Percentiles rank a stretch among this genome's conserved stretches.
phyloP scores from a whole-genome alignment of 1,284 basidiomycete genomes.

The Acaromyces ingoldii region DNA sequence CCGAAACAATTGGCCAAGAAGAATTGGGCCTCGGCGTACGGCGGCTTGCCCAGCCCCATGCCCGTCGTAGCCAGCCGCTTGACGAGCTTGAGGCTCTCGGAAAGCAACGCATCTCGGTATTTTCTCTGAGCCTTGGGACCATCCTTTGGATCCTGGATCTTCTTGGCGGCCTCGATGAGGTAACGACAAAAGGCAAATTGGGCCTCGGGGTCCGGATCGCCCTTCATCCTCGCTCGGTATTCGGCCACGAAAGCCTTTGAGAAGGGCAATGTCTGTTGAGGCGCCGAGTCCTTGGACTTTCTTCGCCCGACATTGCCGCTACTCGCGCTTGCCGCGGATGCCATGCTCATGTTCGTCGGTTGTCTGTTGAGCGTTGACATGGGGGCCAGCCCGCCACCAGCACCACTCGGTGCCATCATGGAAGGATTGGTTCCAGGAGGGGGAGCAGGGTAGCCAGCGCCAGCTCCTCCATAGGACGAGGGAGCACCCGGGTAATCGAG shows the following conservation, averaged over 20 bases:
- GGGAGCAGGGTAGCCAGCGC: no score
- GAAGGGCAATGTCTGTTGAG: constrained; percentile 47
- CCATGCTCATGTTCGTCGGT: constrained; percentile 16
- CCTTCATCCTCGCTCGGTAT: constrained; percentile 93
- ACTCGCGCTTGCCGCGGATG: neutral
- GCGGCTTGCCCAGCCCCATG: constrained; percentile 54
- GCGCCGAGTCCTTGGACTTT: constrained; percentile 32
- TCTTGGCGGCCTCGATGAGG: constrained; percentile 96
- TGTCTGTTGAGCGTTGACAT: neutral
- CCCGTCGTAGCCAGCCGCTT: constrained; percentile 85
- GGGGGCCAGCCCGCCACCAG: no score
- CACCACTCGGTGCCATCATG: no score
- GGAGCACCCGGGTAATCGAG: constrained; percentile 10
- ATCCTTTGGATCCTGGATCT: constrained; percentile 54
- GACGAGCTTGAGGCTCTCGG: constrained; percentile 85
- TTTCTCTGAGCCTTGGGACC: constrained; percentile 56
- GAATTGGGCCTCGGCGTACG: constrained; percentile 96
- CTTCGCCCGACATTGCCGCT: constrained; percentile 13
- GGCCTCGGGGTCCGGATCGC: constrained; percentile 96
- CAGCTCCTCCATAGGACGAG: neutral
- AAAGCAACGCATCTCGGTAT: constrained; percentile 81
- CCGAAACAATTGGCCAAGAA: constrained; percentile 97
- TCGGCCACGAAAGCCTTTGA: constrained; percentile 97
- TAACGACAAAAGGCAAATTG: constrained; percentile 97
- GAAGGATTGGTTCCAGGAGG: no score